Evolutionary conservation across 768 basidiomycete species (phyloP), one percentile per base, ranked within the genome.

Genomic region (Polyporus arcularius): DNA sequence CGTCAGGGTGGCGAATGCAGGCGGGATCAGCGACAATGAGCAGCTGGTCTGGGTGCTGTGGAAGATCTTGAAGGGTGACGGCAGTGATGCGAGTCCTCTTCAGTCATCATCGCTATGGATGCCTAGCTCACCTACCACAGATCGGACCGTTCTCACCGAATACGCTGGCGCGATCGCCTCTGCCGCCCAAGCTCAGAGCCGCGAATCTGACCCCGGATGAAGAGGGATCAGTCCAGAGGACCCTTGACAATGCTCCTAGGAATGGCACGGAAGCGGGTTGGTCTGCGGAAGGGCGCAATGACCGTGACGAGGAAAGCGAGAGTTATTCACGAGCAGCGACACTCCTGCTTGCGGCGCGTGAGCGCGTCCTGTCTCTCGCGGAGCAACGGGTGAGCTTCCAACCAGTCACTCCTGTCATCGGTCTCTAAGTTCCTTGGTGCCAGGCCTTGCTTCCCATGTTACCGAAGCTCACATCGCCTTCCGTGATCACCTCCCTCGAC

Each of bases 1-100:
- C 21, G 75, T 82, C 51, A 74, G 69, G 52, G 70, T 84, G 53
- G 76, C 86, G n/a, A 76, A 67, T 9, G 71, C 77, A 38, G 78
- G 77, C 55, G 79, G 82, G 30, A 79, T 79, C 60, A 79, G 83
- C 57, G 78, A 80, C 53, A 90, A 85, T 70, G 90, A 92, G 69
- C 90, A 90, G 67, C 76, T 92, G 51, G 88, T 92, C 41, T 92
- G 90, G 89, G 90, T 92, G 46, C 77, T 92, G 61, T 92, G 90
- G 90, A 92, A 92, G 75, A 89, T 92, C 58, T 75, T 92, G 56
- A 89, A 85, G 71, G 91, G 90, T 54, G 89, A 92, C 70, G 90
- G 90, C 18, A 86, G 85, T 61, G 90, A 92, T 78, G 90, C 91
- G 63, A 66, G 85, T 79, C 38, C 58, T 40, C 21, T n/a, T 26